These are phyloP conservation scores for Alloascoidea hylecoeti DNA, from an alignment of 805 yeast genomes.

Conservation along the genomic window DNA sequence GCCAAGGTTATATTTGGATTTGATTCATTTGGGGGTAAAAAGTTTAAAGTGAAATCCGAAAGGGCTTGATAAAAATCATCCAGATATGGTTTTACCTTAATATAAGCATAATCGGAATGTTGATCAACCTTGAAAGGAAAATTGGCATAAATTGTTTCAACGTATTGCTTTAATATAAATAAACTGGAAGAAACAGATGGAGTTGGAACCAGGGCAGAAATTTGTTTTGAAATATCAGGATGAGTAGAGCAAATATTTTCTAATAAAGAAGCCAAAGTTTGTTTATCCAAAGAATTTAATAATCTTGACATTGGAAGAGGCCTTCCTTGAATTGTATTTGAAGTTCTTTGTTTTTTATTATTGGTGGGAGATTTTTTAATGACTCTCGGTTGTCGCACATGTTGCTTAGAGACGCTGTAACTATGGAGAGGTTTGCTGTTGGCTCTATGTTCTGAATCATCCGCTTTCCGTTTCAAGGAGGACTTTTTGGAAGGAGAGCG, in stretches of 20 bases:
- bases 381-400: too few species aligned
- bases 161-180: conserved; percentile 30
- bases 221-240: conserved; percentile 44
- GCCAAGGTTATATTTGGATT: conserved; percentile 38
- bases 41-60: conserved; percentile 60
- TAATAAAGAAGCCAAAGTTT: conserved; percentile 37
- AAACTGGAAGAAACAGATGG: conserved; percentile 41
- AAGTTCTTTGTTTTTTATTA: too few species aligned
- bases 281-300: conserved; percentile 52
- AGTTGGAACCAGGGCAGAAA: conserved; percentile 37
- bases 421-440: too few species aligned
- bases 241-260: conserved; percentile 37
- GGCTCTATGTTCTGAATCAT: too few species aligned
- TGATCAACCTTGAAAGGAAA: conserved; percentile 70
- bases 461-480: too few species aligned
- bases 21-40: conserved; percentile 56
- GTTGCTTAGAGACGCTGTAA: too few species aligned
- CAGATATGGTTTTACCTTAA: conserved; percentile 54
- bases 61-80: conserved; percentile 58
- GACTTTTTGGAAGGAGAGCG: too few species aligned
- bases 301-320: conserved; percentile 48
- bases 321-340: conserved; percentile 32
- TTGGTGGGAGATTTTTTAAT: too few species aligned
- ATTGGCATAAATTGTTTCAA: conserved; percentile 25
- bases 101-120: conserved; percentile 60